Base-by-base conservation (phyloP, 306 rosid genomes). In the Citrullus mucosospermus region DNA sequence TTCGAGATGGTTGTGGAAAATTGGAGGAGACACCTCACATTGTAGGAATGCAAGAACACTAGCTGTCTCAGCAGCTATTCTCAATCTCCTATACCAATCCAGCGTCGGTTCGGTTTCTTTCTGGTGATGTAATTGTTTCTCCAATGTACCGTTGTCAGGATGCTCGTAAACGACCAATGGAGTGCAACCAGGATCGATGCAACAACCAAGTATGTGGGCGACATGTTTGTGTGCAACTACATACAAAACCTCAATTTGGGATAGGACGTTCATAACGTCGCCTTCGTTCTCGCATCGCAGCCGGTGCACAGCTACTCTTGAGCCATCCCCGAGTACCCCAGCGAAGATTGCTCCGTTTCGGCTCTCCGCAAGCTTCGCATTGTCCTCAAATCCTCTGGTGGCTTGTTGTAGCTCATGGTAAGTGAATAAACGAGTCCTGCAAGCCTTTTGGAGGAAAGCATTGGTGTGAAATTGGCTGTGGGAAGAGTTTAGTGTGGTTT, bases 21-120 rank as follows among this genome's bases (percentile, higher is more conserved):
- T 86, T n/a, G 99, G 97, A 56, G 96, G 97, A 80, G 88, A 83
- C 46, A 82, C 81, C 72, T 95, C 97, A 65, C 75, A 80, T 51
- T 91, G 97, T 50, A 95, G 84, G 81, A 88, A 88, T 76, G 99
- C 88, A 54, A 95, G 85, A 77, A 84, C 84, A 79, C 82, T 82
- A 14, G 97, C 97, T 39, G 88, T 92, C 83, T 95, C 96, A 10
- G 91, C 84, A 63, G 92, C 97, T 80, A 92, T 90, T 69, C 79
- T 86, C 73, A 95, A 78, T 84, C 99, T 92, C 56, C 55, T 89
- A 81, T 80, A 84, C 99, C 99, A 95, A 58, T 89, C 97, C 34
- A 95, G 87, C 66, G 84, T 79, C 53, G 61, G 28, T 30, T 85
- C 84, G 76, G 62, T 88, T 9, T 87, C 96, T 78, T 86, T 87